These are phyloP conservation scores for Boletus rubroflammeus DNA, from an alignment of 768 basidiomycete species.

Conservation along the genomic window DNA sequence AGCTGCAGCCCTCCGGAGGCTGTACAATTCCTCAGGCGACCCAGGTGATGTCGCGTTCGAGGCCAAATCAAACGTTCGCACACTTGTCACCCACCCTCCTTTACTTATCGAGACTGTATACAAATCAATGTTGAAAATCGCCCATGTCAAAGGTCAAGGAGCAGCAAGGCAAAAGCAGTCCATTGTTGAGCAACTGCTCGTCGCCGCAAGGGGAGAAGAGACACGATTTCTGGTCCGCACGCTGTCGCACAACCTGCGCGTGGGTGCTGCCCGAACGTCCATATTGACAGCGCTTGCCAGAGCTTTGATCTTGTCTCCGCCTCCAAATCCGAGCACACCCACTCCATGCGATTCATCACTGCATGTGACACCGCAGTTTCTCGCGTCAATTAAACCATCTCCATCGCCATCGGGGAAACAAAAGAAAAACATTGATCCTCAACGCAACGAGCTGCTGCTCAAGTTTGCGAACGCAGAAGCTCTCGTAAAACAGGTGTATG, in stretches of 20 bases:
- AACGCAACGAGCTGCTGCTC: constrained; percentile 35
- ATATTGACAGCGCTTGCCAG: constrained; percentile 78
- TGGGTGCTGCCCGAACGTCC: constrained; percentile 84
- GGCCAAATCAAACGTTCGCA: constrained; percentile 73
- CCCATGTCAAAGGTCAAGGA: constrained; percentile 67
- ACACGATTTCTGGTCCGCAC: constrained; percentile 77
- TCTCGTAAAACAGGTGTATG: constrained; percentile 67
- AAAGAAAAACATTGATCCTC: constrained; percentile 30
- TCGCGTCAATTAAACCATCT: constrained; percentile 17
- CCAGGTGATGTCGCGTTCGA: constrained; percentile 85
- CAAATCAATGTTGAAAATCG: constrained; percentile 61
- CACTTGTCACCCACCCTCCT: constrained; percentile 68
- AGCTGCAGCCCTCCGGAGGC: constrained; percentile 49
- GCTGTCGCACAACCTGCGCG: constrained; percentile 71
- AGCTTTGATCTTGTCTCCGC: constrained; percentile 63
- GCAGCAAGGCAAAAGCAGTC: constrained; percentile 73
- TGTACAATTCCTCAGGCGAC: constrained; percentile 78
- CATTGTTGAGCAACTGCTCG: constrained; percentile 76
- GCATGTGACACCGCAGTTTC: constrained; percentile 23
- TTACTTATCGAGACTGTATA: constrained; percentile 66
- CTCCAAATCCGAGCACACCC: constrained; percentile 24
- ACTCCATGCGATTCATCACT: constrained; percentile 24
- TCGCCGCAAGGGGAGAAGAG: constrained; percentile 84
- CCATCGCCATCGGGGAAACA: constrained; percentile 19
- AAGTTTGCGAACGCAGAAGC: constrained; percentile 58